Evolutionary conservation across 805 yeast genomes (phyloP), one percentile per base, ranked within the genome.

Genomic region (Candida alai): DNA sequence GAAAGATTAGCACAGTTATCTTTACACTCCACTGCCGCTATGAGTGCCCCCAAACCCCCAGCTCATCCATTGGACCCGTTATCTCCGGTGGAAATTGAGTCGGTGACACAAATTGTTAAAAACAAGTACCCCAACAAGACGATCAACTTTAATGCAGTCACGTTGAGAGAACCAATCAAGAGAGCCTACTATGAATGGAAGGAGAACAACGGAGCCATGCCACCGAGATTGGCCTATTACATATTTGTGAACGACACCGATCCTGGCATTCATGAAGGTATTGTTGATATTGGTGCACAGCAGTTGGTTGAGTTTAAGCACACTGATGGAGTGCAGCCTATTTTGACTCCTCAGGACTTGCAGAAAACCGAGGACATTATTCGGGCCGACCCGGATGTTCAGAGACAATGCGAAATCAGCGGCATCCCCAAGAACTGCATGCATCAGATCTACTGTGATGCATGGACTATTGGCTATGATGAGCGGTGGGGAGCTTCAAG

Each of bases 401-500:
- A 80, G 46, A 78, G 73, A 56, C 89, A 83, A 64, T 80, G 88
- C 66, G 74, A 67, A 37, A 50, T 80, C 40, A 74, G 82, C 21
- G 90, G 90, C 35, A 62, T 83, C 44, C 80, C 86, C 39, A 75
- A 70, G 19, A 55, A 55, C 35, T 80, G 79, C 33, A 78, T 80
- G 79, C 61, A 69, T 51, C 67, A 73, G 42, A 65, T 76, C 30
- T 76, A 74, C 65, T 76, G 81, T 60, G 82, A 76, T 51, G 80
- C 81, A 34, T 76, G 82, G 82, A 74, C 83, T 20, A 77, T 78
- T 50, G 84, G 84, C 30, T 78, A 74, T 49, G 84, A 78, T 53
- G 83, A 74, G 63, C 72, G 90, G 62, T 83, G 86, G 84, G 90
- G 90, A 28, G 74, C 82, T 29, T 69, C 76, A 32, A 72, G 75